Percentiles rank a stretch among this genome's conserved stretches.
phyloP scores from a whole-genome alignment of 108 stramenopile species.

The Nitzschia palea region DNA sequence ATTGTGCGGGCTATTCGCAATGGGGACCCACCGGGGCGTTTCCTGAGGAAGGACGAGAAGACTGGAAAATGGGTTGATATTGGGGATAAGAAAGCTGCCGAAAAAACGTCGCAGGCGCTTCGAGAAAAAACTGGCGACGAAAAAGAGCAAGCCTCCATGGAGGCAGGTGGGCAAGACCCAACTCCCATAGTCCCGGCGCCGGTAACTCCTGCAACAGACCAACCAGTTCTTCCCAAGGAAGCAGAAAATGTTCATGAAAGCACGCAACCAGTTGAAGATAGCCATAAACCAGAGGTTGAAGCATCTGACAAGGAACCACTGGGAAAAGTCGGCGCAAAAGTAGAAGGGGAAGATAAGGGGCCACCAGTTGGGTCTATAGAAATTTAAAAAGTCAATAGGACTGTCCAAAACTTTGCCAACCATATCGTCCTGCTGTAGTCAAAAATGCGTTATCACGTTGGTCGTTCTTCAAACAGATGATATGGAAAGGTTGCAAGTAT shows the following conservation, averaged over 20 bases:
- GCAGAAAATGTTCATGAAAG: neutral
- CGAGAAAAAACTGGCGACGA: slow-evolving; percentile 25
- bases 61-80: slow-evolving; percentile 78
- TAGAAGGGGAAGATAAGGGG: neutral
- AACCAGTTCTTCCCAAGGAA: neutral
- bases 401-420: no score
- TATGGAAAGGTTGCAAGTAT: no score
- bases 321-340: neutral
- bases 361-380: neutral
- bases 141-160: slow-evolving; percentile 1
- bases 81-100: slow-evolving; percentile 72
- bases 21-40: slow-evolving; percentile 84
- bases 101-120: slow-evolving; percentile 40
- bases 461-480: no score
- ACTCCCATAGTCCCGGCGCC: slow-evolving; percentile 12
- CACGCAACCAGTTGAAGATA: neutral
- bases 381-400: neutral
- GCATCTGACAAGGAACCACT: neutral
- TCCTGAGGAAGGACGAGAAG: slow-evolving; percentile 68
- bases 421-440: no score
- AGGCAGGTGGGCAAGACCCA: neutral
- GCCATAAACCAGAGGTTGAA: neutral
- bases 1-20: slow-evolving; percentile 84
- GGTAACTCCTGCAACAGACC: neutral
- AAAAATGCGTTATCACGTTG: no score